These are phyloP conservation scores for Arabidopsis hybrid DNA, from an alignment of 441 rosid species.

Conservation along the genomic window DNA sequence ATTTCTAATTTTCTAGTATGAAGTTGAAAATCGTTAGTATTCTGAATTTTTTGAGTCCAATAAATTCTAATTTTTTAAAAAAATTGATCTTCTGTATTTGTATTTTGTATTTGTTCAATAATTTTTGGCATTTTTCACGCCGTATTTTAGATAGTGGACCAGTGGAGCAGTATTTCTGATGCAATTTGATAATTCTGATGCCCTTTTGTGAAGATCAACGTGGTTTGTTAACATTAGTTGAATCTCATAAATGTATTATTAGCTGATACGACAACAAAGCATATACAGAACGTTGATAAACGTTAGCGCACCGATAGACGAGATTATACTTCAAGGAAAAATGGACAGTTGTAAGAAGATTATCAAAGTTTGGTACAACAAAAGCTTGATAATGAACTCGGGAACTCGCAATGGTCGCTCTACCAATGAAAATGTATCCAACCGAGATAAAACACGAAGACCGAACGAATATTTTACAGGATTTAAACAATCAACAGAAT, in stretches of 20 bases:
- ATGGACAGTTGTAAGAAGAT: slow-evolving; percentile 35
- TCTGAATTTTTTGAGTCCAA: background rate
- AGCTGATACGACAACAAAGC: background rate
- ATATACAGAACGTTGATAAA: slow-evolving; percentile 17
- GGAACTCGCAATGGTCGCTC: slow-evolving; percentile 25
- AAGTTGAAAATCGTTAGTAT: too few species aligned
- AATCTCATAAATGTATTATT: background rate
- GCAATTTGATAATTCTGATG: slow-evolving; percentile 11
- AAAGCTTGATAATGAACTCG: slow-evolving; percentile 36
- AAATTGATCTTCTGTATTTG: background rate
- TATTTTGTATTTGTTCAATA: background rate
- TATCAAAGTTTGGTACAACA: slow-evolving; percentile 26
- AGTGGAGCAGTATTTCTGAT: slow-evolving; percentile 26
- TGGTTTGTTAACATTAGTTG: background rate
- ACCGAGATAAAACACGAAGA: slow-evolving; percentile 12
- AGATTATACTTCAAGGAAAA: slow-evolving; percentile 24
- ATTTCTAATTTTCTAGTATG: too few species aligned
- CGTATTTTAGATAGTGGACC: slow-evolving; percentile 29
- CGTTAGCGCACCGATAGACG: slow-evolving; percentile 17
- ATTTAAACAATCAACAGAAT: slow-evolving; percentile 33
- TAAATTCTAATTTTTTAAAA: background rate
- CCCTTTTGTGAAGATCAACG: background rate
- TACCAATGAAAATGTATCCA: slow-evolving; percentile 30
- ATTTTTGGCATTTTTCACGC: slow-evolving; percentile 26
- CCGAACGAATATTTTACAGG: slow-evolving; percentile 38